These are phyloP conservation scores for Podaxis sp. DNA, from an alignment of 768 basidiomycete genomes.

Conservation along the genomic window DNA sequence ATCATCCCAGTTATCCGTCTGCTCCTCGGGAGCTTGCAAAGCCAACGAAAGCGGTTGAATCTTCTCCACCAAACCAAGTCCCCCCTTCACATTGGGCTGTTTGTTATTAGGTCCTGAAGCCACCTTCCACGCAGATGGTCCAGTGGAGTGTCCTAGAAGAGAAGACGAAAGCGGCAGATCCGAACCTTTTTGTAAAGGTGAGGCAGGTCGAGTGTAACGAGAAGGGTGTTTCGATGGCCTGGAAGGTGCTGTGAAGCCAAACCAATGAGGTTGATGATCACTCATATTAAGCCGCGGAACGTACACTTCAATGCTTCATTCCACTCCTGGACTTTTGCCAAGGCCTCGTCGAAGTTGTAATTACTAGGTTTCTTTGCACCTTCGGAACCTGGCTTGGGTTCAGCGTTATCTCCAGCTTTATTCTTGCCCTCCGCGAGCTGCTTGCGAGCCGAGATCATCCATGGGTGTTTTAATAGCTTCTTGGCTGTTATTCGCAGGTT, in stretches of 20 bases:
- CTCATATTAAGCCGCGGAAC: conserved; percentile 13
- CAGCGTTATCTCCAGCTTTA: conserved; percentile 25
- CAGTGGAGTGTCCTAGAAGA: conserved; percentile 25
- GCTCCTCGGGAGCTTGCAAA: conserved; percentile 74
- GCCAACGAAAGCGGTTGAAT: conserved; percentile 62
- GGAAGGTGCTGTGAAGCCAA: conserved; percentile 52
- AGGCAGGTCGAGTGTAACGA: conserved; percentile 41
- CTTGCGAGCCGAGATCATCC: conserved; percentile 87
- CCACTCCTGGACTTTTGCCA: conserved; percentile 96
- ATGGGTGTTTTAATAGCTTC: conserved; percentile 89
- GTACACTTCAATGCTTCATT: conserved; percentile 93
- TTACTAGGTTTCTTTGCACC: conserved; percentile 56
- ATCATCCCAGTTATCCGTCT: conserved; percentile 97
- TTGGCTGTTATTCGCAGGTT: conserved; percentile 92
- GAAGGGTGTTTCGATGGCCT: conserved; percentile 66
- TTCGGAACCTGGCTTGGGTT: conserved; percentile 31
- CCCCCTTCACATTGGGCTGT: conserved; percentile 29
- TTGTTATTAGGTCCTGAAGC: conserved; percentile 15
- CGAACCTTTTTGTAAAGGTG: conserved; percentile 40
- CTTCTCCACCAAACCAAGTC: conserved; percentile 44
- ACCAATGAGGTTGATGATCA: neutral
- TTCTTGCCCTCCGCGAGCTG: conserved; percentile 51
- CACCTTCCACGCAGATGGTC: conserved; percentile 30
- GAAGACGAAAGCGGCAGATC: conserved; percentile 29
- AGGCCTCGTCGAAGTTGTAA: conserved; percentile 91